Evolutionary conservation across 306 rosid species (phyloP), one percentile per base, ranked within the genome.

Genomic region (Trifolium subterraneum): DNA sequence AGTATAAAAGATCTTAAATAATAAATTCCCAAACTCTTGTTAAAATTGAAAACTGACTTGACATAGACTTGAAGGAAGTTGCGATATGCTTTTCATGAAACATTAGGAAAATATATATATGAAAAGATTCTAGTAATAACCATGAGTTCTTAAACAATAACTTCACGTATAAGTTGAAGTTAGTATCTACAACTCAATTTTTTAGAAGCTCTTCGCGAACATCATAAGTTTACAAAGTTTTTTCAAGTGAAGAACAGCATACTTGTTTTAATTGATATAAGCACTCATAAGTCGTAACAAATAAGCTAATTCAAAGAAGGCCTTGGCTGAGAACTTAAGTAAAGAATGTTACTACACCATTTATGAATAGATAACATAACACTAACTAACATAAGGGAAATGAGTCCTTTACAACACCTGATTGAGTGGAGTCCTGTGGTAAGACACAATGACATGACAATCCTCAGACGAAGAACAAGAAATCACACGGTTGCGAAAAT

Each of bases 401-500:
- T 20, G 47, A 61, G n/a, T 44, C 50, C 47, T 51, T 23, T 44
- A 78, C 63, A 44, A 15, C 72, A 93, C 97, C 98, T 94, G 96
- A 51, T 83, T 90, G 79, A 94, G 85, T 8, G 61, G 81, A 35
- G 56, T 78, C 82, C 98, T 77, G 41, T 77, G 79, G 84, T 91
- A 94, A 19, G 98, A 94, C 20, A 92, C 80, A 75, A 90, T 88
- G 70, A 87, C 78, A 66, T 91, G 98, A 71, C 68, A 78, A 71
- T 87, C 91, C 77, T 88, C 91, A 0, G 81, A 84, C 63, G 90
- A 81, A 77, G 88, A 74, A 19, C 88, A 90, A 1, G 80, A 83
- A 41, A 86, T 52, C 15, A 91, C 80, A 60, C 16, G 48, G 23
- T 81, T 77, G 52, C 95, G 97, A 70, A 94, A 94, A 70, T 87